Evolutionary conservation across 225 moss, liverwort and hornwort species (phyloP), one percentile per base, ranked within the genome.

Genomic region (Pseudoscleropodium purum): DNA sequence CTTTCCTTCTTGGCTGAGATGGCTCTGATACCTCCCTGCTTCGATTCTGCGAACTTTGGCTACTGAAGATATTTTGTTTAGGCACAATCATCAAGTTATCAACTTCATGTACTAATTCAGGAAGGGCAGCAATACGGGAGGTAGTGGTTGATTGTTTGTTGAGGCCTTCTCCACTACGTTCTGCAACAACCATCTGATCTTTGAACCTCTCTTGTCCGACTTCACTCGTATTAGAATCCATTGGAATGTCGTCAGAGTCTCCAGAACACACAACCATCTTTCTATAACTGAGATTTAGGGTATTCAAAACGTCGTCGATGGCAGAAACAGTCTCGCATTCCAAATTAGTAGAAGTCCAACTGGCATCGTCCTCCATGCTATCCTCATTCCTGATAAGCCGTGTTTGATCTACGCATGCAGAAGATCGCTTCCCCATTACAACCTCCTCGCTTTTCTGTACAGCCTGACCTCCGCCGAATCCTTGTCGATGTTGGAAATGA

Each of bases 1-100:
- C 93, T 86, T 92, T 93, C 87, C 93, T 88, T 85, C 91, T 88
- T 88, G 88, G 89, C 72, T 90, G 91, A 57, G 92, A 93, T 26
- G 86, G 87, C 83, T 93, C 95, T 36, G 93, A 93, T 60, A 69
- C 70, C 67, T 95, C 92, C 79, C 74, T 87, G 70, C 87, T 92
- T 64, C 87, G 87, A 73, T 92, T 90, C 54, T 88, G 83, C 60
- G 81, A 91, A 29, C 29, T 39, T 59, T 59, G 59, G 62, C 75
- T 80, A 67, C 92, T 90, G 45, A 79, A 69, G 61, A 41, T 31
- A 72, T 89, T 89, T 69, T 83, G 90, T 62, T 91, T 84, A 36
- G 74, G 79, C 76, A 51, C 81, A 52, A 72, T 65, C 84, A 90
- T 90, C 76, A 90, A 37, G 16, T 75, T 88, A 85, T 94, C 92